Percentiles rank a stretch among this genome's conserved stretches.
Evolutionary conservation across 2,329 filamentous ascomycete genomes (phyloP).

Genomic region (Clonostachys sp.): DNA sequence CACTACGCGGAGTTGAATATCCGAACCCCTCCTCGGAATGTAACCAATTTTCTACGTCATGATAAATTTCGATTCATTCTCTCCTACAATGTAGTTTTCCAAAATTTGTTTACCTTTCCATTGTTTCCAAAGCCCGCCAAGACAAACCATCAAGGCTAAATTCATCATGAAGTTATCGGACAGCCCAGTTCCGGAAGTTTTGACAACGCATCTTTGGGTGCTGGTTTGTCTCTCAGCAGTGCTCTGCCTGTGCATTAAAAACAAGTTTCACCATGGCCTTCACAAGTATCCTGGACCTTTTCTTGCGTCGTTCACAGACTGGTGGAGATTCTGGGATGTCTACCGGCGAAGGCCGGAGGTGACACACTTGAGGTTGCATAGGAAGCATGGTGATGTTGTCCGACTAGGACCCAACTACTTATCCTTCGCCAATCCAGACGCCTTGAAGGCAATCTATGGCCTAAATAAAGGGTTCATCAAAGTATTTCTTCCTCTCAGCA

Average conservation of each 20-base stretch:
- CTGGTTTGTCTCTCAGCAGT: too few species aligned
- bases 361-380: conserved; percentile 34
- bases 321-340: conserved; percentile 72
- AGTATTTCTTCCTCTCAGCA: conserved; percentile 32
- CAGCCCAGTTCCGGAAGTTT: too few species aligned
- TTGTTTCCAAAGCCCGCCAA: too few species aligned
- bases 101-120: too few species aligned
- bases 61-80: conserved; percentile 18
- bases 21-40: too few species aligned
- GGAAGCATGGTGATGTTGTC: conserved; percentile 69
- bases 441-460: conserved; percentile 74
- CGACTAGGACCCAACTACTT: conserved; percentile 70
- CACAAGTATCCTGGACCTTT: conserved; percentile 70
- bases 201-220: too few species aligned
- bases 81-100: too few species aligned
- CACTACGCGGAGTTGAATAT: too few species aligned
- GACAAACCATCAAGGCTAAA: too few species aligned
- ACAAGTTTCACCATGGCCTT: conserved; percentile 38
- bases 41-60: too few species aligned
- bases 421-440: conserved; percentile 69
- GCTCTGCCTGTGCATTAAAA: too few species aligned
- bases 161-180: too few species aligned
- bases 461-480: conserved; percentile 78
- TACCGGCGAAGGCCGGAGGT: conserved; percentile 56
- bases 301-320: conserved; percentile 58